Conservation (phyloP, 208 protist species). For the Leishmania martiniquensis region DNA sequence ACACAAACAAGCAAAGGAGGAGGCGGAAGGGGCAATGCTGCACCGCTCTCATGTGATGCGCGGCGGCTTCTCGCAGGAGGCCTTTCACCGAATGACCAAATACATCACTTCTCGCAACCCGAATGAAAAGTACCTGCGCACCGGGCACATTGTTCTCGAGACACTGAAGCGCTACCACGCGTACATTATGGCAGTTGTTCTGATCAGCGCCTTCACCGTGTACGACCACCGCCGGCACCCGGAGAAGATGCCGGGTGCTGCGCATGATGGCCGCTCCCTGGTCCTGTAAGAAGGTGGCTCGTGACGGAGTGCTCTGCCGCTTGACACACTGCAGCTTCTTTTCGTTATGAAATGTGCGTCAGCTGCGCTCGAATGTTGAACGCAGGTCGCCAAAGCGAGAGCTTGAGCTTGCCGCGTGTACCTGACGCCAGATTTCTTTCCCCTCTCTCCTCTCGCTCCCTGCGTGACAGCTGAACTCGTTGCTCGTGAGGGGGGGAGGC, state of each 20-base stretch:
- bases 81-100: constrained; percentile 84
- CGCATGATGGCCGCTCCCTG: constrained; percentile 83
- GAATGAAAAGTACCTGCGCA: constrained; percentile 85
- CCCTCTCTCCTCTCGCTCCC: background rate
- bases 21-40: constrained; percentile 26
- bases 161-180: constrained; percentile 84
- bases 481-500: background rate
- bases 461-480: background rate
- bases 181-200: constrained; percentile 66
- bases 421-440: background rate
- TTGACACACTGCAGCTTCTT: background rate
- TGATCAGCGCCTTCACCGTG: constrained; percentile 65
- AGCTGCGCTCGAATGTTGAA: background rate
- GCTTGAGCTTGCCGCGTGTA: background rate
- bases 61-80: constrained; percentile 78
- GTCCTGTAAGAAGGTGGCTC: constrained; percentile 50
- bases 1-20: background rate
- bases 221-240: constrained; percentile 70
- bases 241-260: constrained; percentile 54
- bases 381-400: background rate
- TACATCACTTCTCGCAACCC: constrained; percentile 89
- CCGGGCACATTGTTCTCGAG: constrained; percentile 82
- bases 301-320: background rate
- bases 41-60: constrained; percentile 21
- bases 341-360: background rate